Conservation (phyloP, 2,329 filamentous ascomycete genomes). For the Pseudogymnoascus sp. region DNA sequence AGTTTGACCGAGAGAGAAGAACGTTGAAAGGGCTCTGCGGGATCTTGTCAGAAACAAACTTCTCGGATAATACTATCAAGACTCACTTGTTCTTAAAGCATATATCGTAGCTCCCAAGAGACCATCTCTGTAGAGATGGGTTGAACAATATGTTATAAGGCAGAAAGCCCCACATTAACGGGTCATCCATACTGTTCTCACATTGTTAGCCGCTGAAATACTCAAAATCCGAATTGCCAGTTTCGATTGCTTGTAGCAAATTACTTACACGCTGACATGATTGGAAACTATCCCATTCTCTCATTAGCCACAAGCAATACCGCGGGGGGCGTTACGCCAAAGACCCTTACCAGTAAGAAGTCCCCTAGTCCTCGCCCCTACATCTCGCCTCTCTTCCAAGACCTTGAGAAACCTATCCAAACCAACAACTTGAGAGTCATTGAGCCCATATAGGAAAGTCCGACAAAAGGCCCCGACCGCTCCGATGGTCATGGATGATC, state of each 20-base stretch:
- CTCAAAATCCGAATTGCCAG: neutral
- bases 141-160: conserved; percentile 65
- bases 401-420: conserved; percentile 66
- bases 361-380: conserved; percentile 59
- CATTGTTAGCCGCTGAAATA: conserved; percentile 15
- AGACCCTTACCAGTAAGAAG: conserved; percentile 64
- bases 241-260: conserved; percentile 9
- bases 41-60: neutral
- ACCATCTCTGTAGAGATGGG: conserved; percentile 73
- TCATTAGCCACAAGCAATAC: conserved; percentile 12
- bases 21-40: conserved; percentile 55
- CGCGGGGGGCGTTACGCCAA: neutral
- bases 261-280: conserved; percentile 77
- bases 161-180: conserved; percentile 83
- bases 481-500: conserved; percentile 68
- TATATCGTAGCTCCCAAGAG: conserved; percentile 87
- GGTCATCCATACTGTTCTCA: conserved; percentile 71
- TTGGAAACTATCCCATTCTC: conserved; percentile 58
- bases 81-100: conserved; percentile 79
- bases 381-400: conserved; percentile 63
- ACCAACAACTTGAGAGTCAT: conserved; percentile 66
- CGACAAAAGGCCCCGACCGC: conserved; percentile 61
- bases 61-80: neutral
- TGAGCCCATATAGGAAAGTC: conserved; percentile 66
- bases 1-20: conserved; percentile 85